Evolutionary conservation across 768 basidiomycete species (phyloP).

Genomic region (Pulveroboletus sp.): DNA sequence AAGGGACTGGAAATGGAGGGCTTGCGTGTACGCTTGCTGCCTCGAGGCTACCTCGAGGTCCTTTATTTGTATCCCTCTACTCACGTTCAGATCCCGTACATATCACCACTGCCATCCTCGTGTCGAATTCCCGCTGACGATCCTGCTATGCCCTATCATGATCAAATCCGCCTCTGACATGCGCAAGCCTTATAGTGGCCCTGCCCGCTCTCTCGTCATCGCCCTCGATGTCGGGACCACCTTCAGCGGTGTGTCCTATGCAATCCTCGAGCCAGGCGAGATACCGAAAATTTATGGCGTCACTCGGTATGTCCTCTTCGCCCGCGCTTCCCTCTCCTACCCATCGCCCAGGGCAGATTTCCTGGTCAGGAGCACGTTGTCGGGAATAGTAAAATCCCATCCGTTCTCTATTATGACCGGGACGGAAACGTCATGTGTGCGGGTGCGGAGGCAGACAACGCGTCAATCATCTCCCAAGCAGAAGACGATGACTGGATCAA

Average conservation of each 20-base stretch:
- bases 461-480: slow-evolving; percentile 53
- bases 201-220: slow-evolving; percentile 61
- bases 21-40: slow-evolving; percentile 17
- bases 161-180: slow-evolving; percentile 52
- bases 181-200: slow-evolving; percentile 69
- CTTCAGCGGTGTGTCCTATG: slow-evolving; percentile 80
- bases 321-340: neutral
- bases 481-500: slow-evolving; percentile 78
- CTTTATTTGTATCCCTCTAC: slow-evolving; percentile 1
- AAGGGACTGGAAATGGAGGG: slow-evolving; percentile 1
- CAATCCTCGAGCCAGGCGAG: slow-evolving; percentile 76
- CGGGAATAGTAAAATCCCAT: slow-evolving; percentile 80
- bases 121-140: neutral
- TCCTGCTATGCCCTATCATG: slow-evolving; percentile 28
- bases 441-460: slow-evolving; percentile 72
- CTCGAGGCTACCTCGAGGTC: slow-evolving; percentile 12
- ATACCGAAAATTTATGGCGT: slow-evolving; percentile 79
- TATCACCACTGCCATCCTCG: neutral
- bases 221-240: slow-evolving; percentile 82
- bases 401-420: slow-evolving; percentile 69
- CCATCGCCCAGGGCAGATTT: slow-evolving; percentile 44
- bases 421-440: slow-evolving; percentile 63
- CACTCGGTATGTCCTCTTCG: slow-evolving; percentile 49
- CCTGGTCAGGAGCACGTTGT: slow-evolving; percentile 84
- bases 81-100: neutral